These are phyloP conservation scores for Apiotrichum gamsii DNA, from an alignment of 1,284 basidiomycete genomes.

Conservation along the genomic window DNA sequence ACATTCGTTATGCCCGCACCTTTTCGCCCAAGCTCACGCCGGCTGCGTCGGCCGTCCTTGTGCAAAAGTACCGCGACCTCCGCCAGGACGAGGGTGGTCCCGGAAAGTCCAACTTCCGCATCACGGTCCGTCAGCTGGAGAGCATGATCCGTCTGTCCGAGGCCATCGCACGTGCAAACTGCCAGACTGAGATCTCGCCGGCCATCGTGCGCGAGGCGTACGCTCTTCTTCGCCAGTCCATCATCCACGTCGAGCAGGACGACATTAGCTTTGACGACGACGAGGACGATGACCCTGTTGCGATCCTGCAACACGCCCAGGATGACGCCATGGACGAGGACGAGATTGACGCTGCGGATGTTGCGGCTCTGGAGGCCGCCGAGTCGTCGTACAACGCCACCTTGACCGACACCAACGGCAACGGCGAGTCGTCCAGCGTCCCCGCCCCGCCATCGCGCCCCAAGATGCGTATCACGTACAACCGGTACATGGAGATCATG, in stretches of 20 bases:
- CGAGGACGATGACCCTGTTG: constrained; percentile 55
- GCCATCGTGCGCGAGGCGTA: constrained; percentile 94
- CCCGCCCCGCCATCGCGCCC: constrained; percentile 49
- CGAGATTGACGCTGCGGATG: constrained; percentile 57
- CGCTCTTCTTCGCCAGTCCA: constrained; percentile 86
- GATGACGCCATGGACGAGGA: constrained; percentile 58
- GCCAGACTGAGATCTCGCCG: constrained; percentile 84
- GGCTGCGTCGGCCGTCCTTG: constrained; percentile 84
- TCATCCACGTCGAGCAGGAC: constrained; percentile 99
- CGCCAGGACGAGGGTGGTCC: constrained; percentile 87
- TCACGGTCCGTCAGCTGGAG: constrained; percentile 95
- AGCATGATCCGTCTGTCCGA: constrained; percentile 97
- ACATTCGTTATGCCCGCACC: constrained; percentile 92
- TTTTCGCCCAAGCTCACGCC: constrained; percentile 96
- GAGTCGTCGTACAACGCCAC: constrained; percentile 41
- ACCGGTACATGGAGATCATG: constrained; percentile 87
- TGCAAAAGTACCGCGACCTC: constrained; percentile 90
- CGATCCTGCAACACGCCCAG: constrained; percentile 14
- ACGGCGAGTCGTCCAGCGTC: constrained; percentile 33
- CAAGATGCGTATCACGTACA: constrained; percentile 85
- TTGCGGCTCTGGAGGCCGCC: constrained; percentile 48
- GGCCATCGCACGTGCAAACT: constrained; percentile 95
- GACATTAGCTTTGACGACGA: constrained; percentile 97
- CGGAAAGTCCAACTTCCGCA: constrained; percentile 88
- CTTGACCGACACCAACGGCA: constrained; percentile 10